A percentile compares a stretch with the other conserved stretches of the same genome.
phyloP scores from a whole-genome alignment of 352 stramenopile genomes.

The Elongisporangium prolatum region DNA sequence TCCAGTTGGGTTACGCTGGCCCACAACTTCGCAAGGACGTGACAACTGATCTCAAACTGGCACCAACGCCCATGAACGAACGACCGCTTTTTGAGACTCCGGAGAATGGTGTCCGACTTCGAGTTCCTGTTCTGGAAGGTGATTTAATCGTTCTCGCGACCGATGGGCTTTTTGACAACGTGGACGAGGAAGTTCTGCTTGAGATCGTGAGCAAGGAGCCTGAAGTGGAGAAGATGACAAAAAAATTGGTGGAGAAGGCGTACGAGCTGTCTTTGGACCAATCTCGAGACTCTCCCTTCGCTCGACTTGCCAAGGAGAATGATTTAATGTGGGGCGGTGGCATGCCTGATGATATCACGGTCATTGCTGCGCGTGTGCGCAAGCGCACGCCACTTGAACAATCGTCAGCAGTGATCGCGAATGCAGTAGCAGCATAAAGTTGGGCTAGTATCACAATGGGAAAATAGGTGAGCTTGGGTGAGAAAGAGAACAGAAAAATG shows the following conservation, averaged over 20 bases:
- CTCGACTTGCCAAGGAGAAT: conserved; percentile 97
- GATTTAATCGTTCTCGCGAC: conserved; percentile 96
- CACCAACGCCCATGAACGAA: conserved; percentile 52
- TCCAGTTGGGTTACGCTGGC: conserved; percentile 80
- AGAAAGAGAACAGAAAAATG: no score
- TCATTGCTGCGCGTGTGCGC: conserved; percentile 61
- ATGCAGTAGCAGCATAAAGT: conserved; percentile 6
- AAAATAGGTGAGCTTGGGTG: no score
- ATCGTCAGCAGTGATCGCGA: conserved; percentile 15
- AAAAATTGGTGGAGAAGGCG: conserved; percentile 76
- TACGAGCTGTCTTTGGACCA: conserved; percentile 91
- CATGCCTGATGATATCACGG: conserved; percentile 89
- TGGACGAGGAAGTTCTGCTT: conserved; percentile 77
- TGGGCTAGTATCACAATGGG: no score
- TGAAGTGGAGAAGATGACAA: conserved; percentile 71
- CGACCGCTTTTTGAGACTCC: conserved; percentile 91
- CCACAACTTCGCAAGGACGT: conserved; percentile 43
- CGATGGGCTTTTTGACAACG: conserved; percentile 97
- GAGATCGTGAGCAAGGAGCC: conserved; percentile 62
- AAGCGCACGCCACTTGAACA: conserved; percentile 36
- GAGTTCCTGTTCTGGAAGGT: conserved; percentile 89
- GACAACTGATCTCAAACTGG: conserved; percentile 36
- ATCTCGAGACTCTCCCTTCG: conserved; percentile 93
- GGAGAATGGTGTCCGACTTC: conserved; percentile 87
- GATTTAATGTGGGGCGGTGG: conserved; percentile 96